These are phyloP conservation scores for Malassezia caprae DNA, from an alignment of 1,284 basidiomycete genomes.

Conservation along the genomic window DNA sequence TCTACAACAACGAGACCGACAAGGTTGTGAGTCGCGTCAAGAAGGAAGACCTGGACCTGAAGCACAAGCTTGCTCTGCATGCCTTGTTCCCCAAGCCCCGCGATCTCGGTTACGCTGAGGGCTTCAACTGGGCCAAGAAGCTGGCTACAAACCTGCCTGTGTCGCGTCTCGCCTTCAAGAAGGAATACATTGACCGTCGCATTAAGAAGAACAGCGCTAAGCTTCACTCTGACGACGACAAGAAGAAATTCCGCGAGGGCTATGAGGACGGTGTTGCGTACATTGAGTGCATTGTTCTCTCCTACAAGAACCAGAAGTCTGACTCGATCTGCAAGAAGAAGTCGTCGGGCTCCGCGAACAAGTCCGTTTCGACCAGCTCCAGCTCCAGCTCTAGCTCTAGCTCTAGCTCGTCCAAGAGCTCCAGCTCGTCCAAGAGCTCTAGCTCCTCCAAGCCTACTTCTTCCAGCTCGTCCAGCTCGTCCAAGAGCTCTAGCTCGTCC, in stretches of 20 bases:
- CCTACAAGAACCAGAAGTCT: neutral
- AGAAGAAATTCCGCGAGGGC: neutral
- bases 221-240: neutral
- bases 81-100: neutral
- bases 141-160: neutral
- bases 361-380: neutral
- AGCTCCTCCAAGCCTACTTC: neutral
- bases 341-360: neutral
- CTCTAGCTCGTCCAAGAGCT: neutral
- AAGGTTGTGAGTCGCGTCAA: neutral
- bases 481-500: neutral
- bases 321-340: neutral
- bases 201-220: neutral
- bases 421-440: neutral
- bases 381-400: too few species aligned
- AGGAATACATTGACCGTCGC: neutral
- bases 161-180: neutral
- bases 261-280: neutral
- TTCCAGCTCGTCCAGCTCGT: neutral
- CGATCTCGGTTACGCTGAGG: neutral
- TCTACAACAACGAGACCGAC: constrained; percentile 9
- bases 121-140: neutral
- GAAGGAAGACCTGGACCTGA: neutral
- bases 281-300: neutral
- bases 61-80: neutral